phyloP scores from a whole-genome alignment of 78 protist genomes.

The Isochrysis galbana region DNA sequence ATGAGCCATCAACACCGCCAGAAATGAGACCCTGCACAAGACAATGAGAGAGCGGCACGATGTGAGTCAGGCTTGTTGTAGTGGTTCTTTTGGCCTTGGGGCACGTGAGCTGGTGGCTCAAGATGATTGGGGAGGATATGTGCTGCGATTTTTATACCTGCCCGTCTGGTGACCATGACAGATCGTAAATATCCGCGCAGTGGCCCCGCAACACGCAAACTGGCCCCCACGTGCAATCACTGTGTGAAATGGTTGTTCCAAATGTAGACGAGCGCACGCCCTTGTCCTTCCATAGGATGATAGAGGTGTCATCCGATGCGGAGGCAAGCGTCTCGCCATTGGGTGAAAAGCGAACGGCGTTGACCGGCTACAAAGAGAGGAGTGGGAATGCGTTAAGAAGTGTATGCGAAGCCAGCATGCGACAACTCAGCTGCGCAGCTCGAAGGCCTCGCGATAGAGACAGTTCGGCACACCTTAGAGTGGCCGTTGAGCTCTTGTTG shows the following conservation, averaged over 20 bases:
- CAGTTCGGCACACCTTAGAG: neutral
- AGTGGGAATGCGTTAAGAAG: neutral
- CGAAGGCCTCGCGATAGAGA: too few species aligned
- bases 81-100: too few species aligned
- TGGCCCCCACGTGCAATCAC: neutral
- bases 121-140: neutral
- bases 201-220: conserved; percentile 29
- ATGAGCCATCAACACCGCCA: conserved; percentile 6
- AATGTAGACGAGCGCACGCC: neutral
- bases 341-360: conserved; percentile 62
- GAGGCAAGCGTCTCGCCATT: conserved; percentile 40
- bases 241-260: neutral
- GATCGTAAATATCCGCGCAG: conserved; percentile 50
- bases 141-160: neutral
- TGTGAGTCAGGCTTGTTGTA: too few species aligned
- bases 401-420: neutral
- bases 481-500: neutral
- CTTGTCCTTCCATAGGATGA: conserved; percentile 42
- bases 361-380: conserved; percentile 21
- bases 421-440: too few species aligned
- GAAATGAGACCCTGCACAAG: neutral
- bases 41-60: too few species aligned
- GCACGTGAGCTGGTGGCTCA: neutral
- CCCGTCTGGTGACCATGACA: conserved; percentile 55
- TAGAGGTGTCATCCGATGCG: conserved; percentile 42